Evolutionary conservation across 306 rosid genomes (phyloP).

Genomic region (Gastrolobium villosum): DNA sequence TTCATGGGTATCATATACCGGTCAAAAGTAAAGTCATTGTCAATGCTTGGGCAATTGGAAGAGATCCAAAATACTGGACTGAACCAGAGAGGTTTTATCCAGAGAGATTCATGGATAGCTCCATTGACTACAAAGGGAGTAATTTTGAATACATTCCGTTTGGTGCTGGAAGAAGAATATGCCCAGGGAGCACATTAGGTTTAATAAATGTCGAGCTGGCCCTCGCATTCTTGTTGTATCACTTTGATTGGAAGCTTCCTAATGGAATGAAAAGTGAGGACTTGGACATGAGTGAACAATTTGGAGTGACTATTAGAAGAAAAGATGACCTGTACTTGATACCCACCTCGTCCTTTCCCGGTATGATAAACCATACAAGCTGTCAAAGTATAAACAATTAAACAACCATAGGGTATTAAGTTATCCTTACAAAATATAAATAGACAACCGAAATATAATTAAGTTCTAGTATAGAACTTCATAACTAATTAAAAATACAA

Average conservation of each 20-base stretch:
- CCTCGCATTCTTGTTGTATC: constrained; percentile 41
- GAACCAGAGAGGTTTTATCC: constrained; percentile 42
- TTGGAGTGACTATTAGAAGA: background rate
- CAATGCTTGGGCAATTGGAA: constrained; percentile 56
- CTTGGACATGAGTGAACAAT: constrained; percentile 31
- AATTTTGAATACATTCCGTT: constrained; percentile 48
- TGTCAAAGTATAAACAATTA: too few relatives aligned
- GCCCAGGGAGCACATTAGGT: constrained; percentile 40
- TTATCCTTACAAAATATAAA: background rate
- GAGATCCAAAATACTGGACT: constrained; percentile 48
- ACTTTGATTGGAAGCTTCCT: constrained; percentile 47
- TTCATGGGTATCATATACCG: constrained; percentile 46
- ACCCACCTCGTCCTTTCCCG: background rate
- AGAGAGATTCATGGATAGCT: constrained; percentile 35
- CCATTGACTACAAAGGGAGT: constrained; percentile 32
- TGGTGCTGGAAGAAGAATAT: constrained; percentile 55
- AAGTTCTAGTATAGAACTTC: too few relatives aligned
- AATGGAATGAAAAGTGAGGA: constrained; percentile 34
- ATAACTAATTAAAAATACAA: too few relatives aligned
- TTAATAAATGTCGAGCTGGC: constrained; percentile 31
- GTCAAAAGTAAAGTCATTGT: constrained; percentile 28
- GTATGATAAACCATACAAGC: background rate
- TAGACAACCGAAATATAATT: background rate
- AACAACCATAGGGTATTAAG: too few relatives aligned
- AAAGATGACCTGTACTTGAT: constrained; percentile 6